Conservation (phyloP, 768 basidiomycete genomes). For the Lactarius trivialis region DNA sequence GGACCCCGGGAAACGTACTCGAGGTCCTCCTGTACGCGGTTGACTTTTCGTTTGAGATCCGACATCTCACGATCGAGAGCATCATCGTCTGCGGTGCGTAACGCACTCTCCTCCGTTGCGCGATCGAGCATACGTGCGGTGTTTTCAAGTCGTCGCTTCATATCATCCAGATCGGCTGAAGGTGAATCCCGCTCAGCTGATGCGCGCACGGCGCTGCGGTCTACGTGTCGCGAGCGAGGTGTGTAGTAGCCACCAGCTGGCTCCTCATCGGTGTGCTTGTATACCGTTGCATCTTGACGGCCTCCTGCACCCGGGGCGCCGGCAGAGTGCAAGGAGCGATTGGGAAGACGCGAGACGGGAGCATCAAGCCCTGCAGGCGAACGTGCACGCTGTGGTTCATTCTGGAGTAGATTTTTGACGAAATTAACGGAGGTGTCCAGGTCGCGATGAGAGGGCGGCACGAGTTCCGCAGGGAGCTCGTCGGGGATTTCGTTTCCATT, state of each 20-base stretch:
- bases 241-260: constrained; percentile 67
- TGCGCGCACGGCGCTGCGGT: constrained; percentile 74
- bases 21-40: constrained; percentile 84
- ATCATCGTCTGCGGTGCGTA: constrained; percentile 74
- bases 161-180: constrained; percentile 68
- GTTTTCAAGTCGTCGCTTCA: constrained; percentile 76
- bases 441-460: constrained; percentile 87
- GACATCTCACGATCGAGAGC: constrained; percentile 85
- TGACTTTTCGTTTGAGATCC: constrained; percentile 78
- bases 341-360: constrained; percentile 56
- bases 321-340: constrained; percentile 61
- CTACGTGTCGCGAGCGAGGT: constrained; percentile 74
- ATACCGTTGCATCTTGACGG: constrained; percentile 85
- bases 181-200: constrained; percentile 58
- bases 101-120: constrained; percentile 53
- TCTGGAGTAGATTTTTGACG: constrained; percentile 78
- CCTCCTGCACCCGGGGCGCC: constrained; percentile 48
- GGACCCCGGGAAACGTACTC: constrained; percentile 80
- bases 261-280: constrained; percentile 66
- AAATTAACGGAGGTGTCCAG: constrained; percentile 86
- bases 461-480: constrained; percentile 77
- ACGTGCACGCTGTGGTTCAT: constrained; percentile 67
- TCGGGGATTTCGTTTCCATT: constrained; percentile 91
- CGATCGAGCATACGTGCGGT: constrained; percentile 78
- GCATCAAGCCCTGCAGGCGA: constrained; percentile 48